phyloP scores from a whole-genome alignment of 2,329 filamentous ascomycete genomes.

The Colletotrichum musae region DNA sequence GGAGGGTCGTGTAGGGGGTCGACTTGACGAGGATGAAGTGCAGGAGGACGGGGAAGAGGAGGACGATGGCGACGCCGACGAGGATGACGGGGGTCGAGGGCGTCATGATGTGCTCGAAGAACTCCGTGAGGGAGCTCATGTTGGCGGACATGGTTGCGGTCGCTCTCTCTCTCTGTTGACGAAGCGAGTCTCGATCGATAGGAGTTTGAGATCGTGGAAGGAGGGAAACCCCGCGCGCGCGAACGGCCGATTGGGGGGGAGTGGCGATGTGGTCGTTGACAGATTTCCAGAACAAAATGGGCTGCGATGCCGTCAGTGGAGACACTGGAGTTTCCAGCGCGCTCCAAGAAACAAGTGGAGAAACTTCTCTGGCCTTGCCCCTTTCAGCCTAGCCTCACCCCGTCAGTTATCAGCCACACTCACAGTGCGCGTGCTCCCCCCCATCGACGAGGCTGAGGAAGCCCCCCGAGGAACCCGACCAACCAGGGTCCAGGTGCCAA shows the following conservation, averaged over 20 bases:
- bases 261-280: constrained; percentile 38
- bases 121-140: constrained; percentile 56
- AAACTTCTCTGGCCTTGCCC: background rate
- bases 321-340: background rate
- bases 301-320: constrained; percentile 26
- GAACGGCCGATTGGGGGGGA: constrained; percentile 21
- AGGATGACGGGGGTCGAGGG: constrained; percentile 75
- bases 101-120: constrained; percentile 69
- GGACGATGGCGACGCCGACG: constrained; percentile 77
- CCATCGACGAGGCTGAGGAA: constrained; percentile 26
- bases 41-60: constrained; percentile 82
- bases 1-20: constrained; percentile 76
- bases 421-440: too few species aligned
- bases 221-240: constrained; percentile 21
- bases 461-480: constrained; percentile 15
- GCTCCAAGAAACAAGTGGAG: constrained; percentile 10
- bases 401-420: constrained; percentile 24
- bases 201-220: background rate
- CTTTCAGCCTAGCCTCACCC: background rate
- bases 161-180: background rate
- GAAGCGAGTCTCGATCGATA: background rate
- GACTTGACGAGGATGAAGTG: constrained; percentile 81
- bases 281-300: constrained; percentile 40
- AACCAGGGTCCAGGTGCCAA: constrained; percentile 28
- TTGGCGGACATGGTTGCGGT: constrained; percentile 39